Base-by-base conservation (phyloP, 148 eudicot genomes). In the Salicornia ramosissima region DNA sequence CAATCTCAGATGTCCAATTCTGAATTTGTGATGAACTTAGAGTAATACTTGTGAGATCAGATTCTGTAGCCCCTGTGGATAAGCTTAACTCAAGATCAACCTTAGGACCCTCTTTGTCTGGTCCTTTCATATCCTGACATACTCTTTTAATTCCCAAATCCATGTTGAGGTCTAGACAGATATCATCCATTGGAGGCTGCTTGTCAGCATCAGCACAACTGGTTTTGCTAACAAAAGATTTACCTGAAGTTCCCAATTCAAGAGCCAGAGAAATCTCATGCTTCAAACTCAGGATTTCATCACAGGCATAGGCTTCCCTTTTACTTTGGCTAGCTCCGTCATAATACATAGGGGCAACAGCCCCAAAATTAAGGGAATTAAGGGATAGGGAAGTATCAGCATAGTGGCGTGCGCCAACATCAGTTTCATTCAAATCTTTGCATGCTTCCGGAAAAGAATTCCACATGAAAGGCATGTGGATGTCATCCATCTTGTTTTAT, bases 61-160 rank as follows among this genome's bases (percentile, higher is more conserved):
- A 90, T 25, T 85, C 87, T 22, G 80, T 26, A 46, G 75, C 76
- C 13, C 75, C 81, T 70, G 83, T 73, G 24, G 91, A 83, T 52
- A 90, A 78, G 75, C 89, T 85, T 71, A 90, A 73, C 67, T 78
- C 88, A 34, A 90, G 96, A 67, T 85, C 89, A 54, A 86, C 70
- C 51, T 73, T 69, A 49, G 66, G 77, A 24, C 65, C 62, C 74
- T 67, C 72, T 21, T 14, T 30, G 45, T 70, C 68, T 13, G 15
- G 30, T 18, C 60, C 71, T 51, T 53, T 49, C 15, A 62, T 29
- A 62, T n/a, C n/a, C 34, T 60, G 30, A 29, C 51, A 72, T 19
- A 55, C 26, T 63, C 56, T 53, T 25, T 74, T 55, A n/a, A 36
- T 31, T 53, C 71, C 78, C 3, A 62, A 43, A 58, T 39, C 45